These are phyloP conservation scores for Mortierella sp. DNA, from an alignment of 371 early-diverging fungal genomes.

Conservation along the genomic window DNA sequence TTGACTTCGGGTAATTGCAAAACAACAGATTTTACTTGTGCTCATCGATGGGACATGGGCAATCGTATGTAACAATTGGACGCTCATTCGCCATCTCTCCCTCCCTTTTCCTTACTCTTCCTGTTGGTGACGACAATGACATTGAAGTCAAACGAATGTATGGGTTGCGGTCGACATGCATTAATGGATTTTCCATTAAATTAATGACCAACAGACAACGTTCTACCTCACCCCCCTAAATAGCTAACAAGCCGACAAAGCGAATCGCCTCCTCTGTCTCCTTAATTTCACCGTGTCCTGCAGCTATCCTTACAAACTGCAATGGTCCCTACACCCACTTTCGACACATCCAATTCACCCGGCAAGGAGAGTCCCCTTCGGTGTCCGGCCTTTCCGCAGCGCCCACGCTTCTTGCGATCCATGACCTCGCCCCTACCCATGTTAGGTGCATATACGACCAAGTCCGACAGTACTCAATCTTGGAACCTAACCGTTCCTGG, in stretches of 20 bases:
- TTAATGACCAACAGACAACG: neutral
- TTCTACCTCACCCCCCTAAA: neutral
- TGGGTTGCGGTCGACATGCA: neutral
- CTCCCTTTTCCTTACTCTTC: neutral
- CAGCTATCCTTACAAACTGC: neutral
- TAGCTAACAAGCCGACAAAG: neutral
- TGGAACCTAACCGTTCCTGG: neutral
- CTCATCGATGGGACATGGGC: neutral
- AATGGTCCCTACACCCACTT: neutral
- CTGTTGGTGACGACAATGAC: neutral
- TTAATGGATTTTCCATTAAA: neutral
- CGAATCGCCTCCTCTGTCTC: neutral
- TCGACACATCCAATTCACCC: neutral
- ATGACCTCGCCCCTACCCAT: slow-evolving; percentile 39
- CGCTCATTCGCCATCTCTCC: neutral
- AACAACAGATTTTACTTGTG: neutral
- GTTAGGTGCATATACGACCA: slow-evolving; percentile 10
- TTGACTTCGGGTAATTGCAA: slow-evolving; percentile 3
- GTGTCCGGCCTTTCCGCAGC: slow-evolving; percentile 1
- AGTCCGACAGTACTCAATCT: neutral
- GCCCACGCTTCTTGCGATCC: slow-evolving; percentile 38
- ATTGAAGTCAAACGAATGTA: neutral
- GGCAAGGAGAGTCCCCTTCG: neutral
- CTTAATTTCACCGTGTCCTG: neutral
- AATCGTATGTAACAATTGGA: neutral